Evolutionary conservation across 495 filamentous ascomycete genomes (phyloP), one percentile per base, ranked within the genome.

Genomic region (Elasticomyces elasticus): DNA sequence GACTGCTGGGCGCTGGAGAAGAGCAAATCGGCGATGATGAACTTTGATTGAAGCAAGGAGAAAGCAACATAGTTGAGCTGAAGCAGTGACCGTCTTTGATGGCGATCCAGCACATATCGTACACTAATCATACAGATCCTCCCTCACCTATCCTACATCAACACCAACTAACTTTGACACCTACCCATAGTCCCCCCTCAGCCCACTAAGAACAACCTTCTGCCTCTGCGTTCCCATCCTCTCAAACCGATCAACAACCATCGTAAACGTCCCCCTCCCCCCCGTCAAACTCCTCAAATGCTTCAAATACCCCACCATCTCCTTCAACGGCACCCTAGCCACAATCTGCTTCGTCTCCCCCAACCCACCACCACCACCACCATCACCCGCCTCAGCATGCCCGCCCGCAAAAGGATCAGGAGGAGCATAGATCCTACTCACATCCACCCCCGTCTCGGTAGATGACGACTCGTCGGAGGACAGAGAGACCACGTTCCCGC

Each of bases 251-350:
- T 95, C 90, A 30, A 94, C 81, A 46, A 76, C 82, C 88, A 99
- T 90, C 25, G 92, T 85, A 67, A 99, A 87, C 5, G 87, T 87
- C 24, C 94, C 94, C 25, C 92, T 76, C 0, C 94, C 94, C 10
- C 81, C 83, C 15, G 90, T 99, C 71, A 94, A 69, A 66, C 85
- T 88, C 37, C 94, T 72, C 64, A 99, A 71, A 67, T 94, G 86
- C 68, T 85, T 89, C 62, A 97, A 69, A 70, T 99, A 99, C 28
- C 91, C 89, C 47, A 96, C 85, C 90, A 97, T 96, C 68, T 97
- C 91, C 67, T 89, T 90, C 51, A 97, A 70, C 38, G 94, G 94
- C 26, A 96, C 89, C 55, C 84, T 79, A 2, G 89, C 94, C 5
- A 79, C 78, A 54, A 99, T 86, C 5, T 74, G 83, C 46, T 81